A percentile compares a stretch with the other conserved stretches of the same genome.
Evolutionary conservation across 805 yeast genomes (phyloP).

Genomic region (Metschnikowia peoriensis): DNA sequence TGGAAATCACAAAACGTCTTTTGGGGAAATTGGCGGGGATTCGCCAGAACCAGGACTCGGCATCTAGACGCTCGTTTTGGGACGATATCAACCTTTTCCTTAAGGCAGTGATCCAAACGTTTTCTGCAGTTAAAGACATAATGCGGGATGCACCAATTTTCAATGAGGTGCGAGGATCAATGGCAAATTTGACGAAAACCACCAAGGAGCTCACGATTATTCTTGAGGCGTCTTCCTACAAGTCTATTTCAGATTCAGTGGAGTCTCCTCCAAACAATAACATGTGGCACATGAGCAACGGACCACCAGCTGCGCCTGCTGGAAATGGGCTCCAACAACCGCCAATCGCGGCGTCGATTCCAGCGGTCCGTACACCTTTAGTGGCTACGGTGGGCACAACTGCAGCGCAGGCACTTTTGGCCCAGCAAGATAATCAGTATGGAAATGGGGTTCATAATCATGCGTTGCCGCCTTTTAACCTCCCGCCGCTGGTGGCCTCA

Average conservation of each 20-base stretch:
- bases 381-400: slow-evolving; percentile 18
- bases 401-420: slow-evolving; percentile 18
- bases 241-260: slow-evolving; percentile 17
- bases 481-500: slow-evolving; percentile 18
- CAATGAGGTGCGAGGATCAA: slow-evolving; percentile 73
- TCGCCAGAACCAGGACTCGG: slow-evolving; percentile 44
- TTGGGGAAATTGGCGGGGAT: slow-evolving; percentile 52
- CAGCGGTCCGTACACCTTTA: slow-evolving; percentile 16
- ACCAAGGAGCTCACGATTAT: slow-evolving; percentile 91
- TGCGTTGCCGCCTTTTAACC: slow-evolving; percentile 7
- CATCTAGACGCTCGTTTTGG: slow-evolving; percentile 67
- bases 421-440: slow-evolving; percentile 13
- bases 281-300: slow-evolving; percentile 12
- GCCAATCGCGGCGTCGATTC: background rate
- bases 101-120: slow-evolving; percentile 77
- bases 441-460: background rate
- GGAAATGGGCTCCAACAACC: background rate
- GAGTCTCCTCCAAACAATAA: slow-evolving; percentile 10
- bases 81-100: slow-evolving; percentile 82
- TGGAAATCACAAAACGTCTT: slow-evolving; percentile 75
- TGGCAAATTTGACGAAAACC: slow-evolving; percentile 79
- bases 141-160: slow-evolving; percentile 79
- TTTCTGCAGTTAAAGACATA: slow-evolving; percentile 79
- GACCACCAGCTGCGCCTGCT: slow-evolving; percentile 3
- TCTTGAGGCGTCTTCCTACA: slow-evolving; percentile 49